A percentile compares a stretch with the other conserved stretches of the same genome.
These are phyloP conservation scores for Starmerella geochares DNA, from an alignment of 805 yeast species.

Conservation along the genomic window DNA sequence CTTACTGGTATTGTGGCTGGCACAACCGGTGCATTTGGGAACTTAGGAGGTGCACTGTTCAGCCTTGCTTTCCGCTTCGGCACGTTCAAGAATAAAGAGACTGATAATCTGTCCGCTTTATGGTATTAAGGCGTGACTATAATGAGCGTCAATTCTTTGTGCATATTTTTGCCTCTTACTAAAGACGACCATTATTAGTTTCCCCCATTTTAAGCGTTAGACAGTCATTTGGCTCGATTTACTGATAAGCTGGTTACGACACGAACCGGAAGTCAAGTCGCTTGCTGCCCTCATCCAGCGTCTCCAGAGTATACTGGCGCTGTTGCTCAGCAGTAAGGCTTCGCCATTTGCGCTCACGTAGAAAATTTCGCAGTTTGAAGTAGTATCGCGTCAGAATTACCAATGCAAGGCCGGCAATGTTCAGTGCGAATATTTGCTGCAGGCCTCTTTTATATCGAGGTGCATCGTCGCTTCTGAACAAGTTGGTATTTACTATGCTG, in stretches of 20 bases:
- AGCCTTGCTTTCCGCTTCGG: conserved; percentile 33
- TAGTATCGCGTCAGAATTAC: conserved; percentile 24
- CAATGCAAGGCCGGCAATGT: conserved; percentile 33
- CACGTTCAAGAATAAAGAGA: conserved; percentile 25
- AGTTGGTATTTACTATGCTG: conserved; percentile 39
- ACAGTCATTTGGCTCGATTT: too few relatives aligned
- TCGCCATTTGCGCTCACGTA: conserved; percentile 41
- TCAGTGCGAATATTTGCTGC: conserved; percentile 37
- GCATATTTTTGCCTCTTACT: background rate
- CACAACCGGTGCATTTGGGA: conserved; percentile 33
- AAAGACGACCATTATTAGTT: background rate
- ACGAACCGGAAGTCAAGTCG: conserved; percentile 43
- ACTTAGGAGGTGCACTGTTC: conserved; percentile 33
- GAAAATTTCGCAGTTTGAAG: conserved; percentile 29
- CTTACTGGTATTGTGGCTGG: conserved; percentile 35
- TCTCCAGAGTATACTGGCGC: conserved; percentile 37
- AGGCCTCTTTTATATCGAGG: conserved; percentile 55
- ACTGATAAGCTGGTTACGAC: too few relatives aligned
- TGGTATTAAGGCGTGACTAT: conserved; percentile 33
- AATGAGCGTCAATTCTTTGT: conserved; percentile 26
- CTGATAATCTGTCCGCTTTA: conserved; percentile 29
- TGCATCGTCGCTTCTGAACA: conserved; percentile 46
- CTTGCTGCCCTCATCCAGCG: conserved; percentile 46
- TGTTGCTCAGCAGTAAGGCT: conserved; percentile 41
- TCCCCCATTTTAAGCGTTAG: too few relatives aligned